Conservation (phyloP, 371 early-diverging fungal genomes). For the Nematocida major region DNA sequence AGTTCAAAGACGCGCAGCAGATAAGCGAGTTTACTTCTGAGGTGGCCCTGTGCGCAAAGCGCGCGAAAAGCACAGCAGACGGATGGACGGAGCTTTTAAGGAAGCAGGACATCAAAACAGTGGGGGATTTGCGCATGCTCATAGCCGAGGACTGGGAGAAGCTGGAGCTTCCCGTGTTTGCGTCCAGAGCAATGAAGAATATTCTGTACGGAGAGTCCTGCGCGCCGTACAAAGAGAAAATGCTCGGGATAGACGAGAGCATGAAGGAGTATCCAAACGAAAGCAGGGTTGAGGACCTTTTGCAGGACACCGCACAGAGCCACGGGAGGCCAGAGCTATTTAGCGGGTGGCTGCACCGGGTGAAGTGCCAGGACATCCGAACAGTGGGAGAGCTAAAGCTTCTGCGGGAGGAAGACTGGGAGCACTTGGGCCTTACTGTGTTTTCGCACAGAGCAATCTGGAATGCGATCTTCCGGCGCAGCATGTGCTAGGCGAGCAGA, state of each 20-base stretch:
- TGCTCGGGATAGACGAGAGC: constrained; percentile 49
- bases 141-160: constrained; percentile 64
- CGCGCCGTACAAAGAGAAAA: constrained; percentile 67
- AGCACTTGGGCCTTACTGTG: constrained; percentile 61
- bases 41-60: constrained; percentile 50
- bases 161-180: constrained; percentile 74
- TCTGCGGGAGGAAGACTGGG: constrained; percentile 62
- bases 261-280: constrained; percentile 57
- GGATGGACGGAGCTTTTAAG: constrained; percentile 68
- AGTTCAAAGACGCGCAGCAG: constrained; percentile 50
- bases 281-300: constrained; percentile 56
- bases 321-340: constrained; percentile 53
- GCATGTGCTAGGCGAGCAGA: too few relatives aligned
- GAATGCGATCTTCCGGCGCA: constrained; percentile 59
- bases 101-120: constrained; percentile 73
- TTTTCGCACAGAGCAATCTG: constrained; percentile 60
- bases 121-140: constrained; percentile 69
- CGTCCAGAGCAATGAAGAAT: constrained; percentile 71
- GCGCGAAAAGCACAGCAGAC: constrained; percentile 57
- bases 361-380: constrained; percentile 63
- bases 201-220: constrained; percentile 65
- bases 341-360: constrained; percentile 56
- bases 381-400: constrained; percentile 63
- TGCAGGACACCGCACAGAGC: constrained; percentile 47
- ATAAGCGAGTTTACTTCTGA: constrained; percentile 63